Evolutionary conservation across 768 basidiomycete species (phyloP).

Genomic region (Tylopilus plumbeoviolaceoides): DNA sequence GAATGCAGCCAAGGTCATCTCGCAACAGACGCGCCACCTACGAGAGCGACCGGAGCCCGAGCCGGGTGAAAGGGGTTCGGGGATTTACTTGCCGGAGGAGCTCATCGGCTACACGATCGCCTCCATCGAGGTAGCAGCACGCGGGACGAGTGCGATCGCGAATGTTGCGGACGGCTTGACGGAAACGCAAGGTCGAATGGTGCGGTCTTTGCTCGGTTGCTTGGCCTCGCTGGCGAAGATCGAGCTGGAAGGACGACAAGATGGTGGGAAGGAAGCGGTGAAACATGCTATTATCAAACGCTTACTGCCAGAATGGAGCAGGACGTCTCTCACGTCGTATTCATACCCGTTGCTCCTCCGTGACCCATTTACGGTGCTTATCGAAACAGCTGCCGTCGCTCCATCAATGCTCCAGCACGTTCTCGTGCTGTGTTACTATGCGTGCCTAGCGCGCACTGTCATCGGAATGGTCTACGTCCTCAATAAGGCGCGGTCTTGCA

Average conservation of each 20-base stretch:
- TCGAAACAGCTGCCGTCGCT: conserved; percentile 86
- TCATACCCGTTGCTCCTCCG: conserved; percentile 83
- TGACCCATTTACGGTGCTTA: conserved; percentile 84
- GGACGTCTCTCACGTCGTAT: conserved; percentile 76
- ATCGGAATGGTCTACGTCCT: conserved; percentile 82
- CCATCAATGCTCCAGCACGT: conserved; percentile 89
- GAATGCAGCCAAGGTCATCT: conserved; percentile 71
- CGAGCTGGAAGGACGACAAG: conserved; percentile 65
- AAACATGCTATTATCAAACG: conserved; percentile 87
- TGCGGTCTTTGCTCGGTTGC: conserved; percentile 71
- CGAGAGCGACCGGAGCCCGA: conserved; percentile 75
- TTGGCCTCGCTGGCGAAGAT: conserved; percentile 62
- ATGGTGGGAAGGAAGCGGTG: conserved; percentile 74
- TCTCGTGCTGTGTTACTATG: conserved; percentile 86
- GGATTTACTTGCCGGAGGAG: conserved; percentile 90
- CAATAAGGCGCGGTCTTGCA: conserved; percentile 63
- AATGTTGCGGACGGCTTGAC: conserved; percentile 61
- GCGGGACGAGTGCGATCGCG: conserved; percentile 51
- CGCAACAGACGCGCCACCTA: conserved; percentile 80
- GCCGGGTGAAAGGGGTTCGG: conserved; percentile 68
- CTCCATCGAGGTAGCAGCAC: conserved; percentile 72
- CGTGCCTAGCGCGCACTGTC: conserved; percentile 80
- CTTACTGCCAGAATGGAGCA: conserved; percentile 87
- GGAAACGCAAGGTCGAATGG: conserved; percentile 71
- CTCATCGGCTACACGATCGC: conserved; percentile 85